A percentile compares a stretch with the other conserved stretches of the same genome.
phyloP scores from a whole-genome alignment of 225 moss, liverwort and hornwort genomes.

The Physcomitrellopsis africana region DNA sequence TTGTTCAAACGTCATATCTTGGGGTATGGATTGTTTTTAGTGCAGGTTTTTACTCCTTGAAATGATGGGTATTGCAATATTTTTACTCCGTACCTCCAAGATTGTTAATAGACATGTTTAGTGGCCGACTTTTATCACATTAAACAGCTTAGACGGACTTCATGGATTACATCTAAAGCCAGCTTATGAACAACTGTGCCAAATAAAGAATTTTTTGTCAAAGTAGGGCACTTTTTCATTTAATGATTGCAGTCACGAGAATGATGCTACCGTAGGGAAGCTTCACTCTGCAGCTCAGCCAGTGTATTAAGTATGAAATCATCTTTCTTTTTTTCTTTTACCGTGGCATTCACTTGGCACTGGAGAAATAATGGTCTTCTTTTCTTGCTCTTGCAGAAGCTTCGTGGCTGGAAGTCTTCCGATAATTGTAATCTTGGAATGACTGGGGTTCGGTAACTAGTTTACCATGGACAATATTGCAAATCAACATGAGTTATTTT shows the following conservation, averaged over 20 bases:
- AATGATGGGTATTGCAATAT: constrained; percentile 26
- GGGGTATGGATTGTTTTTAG: constrained; percentile 24
- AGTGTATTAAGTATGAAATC: not conserved
- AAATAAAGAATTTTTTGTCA: constrained; percentile 21
- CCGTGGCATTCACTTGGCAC: no score
- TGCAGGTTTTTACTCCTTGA: constrained; percentile 21
- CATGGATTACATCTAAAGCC: constrained; percentile 18
- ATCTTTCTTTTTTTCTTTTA: no score
- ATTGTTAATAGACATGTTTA: constrained; percentile 14
- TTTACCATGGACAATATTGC: no score
- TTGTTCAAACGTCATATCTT: constrained; percentile 31
- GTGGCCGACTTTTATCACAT: constrained; percentile 13
- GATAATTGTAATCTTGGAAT: no score
- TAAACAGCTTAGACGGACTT: constrained; percentile 16
- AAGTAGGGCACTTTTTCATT: constrained; percentile 22
- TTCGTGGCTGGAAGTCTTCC: no score
- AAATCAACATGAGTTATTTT: no score
- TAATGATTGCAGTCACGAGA: constrained; percentile 21
- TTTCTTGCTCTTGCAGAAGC: no score
- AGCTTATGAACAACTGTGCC: constrained; percentile 5
- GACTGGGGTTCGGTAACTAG: no score
- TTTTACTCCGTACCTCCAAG: no score
- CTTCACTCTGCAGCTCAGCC: constrained; percentile 19
- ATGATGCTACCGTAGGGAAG: not conserved
- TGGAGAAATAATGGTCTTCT: no score